Base-by-base conservation (phyloP, 148 eudicot species). In the Spergularia marina region DNA sequence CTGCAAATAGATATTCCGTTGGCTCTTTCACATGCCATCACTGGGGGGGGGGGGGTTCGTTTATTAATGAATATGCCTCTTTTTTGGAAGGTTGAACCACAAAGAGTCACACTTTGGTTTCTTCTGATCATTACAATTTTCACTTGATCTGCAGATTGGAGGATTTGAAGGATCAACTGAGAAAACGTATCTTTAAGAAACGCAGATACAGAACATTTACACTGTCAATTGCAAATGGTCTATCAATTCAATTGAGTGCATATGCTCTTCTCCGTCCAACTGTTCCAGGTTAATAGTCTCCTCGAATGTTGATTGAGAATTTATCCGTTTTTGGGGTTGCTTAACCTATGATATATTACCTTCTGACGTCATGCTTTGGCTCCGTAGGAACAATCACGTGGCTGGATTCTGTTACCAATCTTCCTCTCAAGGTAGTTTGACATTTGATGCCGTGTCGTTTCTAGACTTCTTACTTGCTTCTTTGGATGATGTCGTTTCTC, bases 251-350 rank as follows among this genome's bases (percentile, higher is more conserved):
- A 81, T 81, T 94, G 69, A 87, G 90, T 81, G 87, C 94, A 63
- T 94, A 92, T 88, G 98, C 98, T 76, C 83, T 94, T 49, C 85
- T 94, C 75, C 98, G 98, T 77, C 93, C 98, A 57, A 92, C 96
- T 60, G 70, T 81, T 83, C 96, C 91, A 84, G 98, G 98, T 89
- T 68, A 80, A 75, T 66, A 10, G 18, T 72, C 16, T 23, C 53
- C 12, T 44, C 15, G 21, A 17, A 49, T 61, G 57, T 60, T 53
- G 14, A 17, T 23, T 70, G 56, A 61, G 41, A 67, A 23, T 13
- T 40, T 40, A 78, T 25, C 1, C 41, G 17, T n/a, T 14, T 39
- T 5, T 69, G 18, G 39, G 36, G 30, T 10, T 61, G 68, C 41
- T 51, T 17, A 40, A 6, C 20, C 21, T 40, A 53, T 76, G 70